A percentile compares a stretch with the other conserved stretches of the same genome.
Conservation (phyloP, 2,329 filamentous ascomycete genomes). For the Penicillium sp. region DNA sequence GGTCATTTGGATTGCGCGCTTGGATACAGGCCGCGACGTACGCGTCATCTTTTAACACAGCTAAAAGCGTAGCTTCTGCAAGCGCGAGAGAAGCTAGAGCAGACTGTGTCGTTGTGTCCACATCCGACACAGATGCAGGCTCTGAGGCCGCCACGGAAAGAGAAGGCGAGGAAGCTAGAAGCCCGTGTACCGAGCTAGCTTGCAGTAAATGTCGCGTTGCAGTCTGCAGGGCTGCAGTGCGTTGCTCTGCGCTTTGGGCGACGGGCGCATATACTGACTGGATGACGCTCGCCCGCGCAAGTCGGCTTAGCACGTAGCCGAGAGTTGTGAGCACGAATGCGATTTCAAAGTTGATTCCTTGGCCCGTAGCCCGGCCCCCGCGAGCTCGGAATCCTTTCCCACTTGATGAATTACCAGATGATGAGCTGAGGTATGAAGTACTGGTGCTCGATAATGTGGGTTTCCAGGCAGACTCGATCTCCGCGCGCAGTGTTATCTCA, state of each 20-base stretch:
- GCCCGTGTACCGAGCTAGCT: constrained; percentile 75
- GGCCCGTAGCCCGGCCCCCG: constrained; percentile 67
- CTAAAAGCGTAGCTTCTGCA: constrained; percentile 85
- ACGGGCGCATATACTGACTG: constrained; percentile 66
- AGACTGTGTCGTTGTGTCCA: constrained; percentile 44
- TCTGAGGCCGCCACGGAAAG: constrained; percentile 30
- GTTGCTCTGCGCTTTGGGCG: constrained; percentile 65
- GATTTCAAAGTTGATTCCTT: constrained; percentile 78
- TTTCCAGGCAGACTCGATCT: constrained; percentile 76
- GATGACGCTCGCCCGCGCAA: constrained; percentile 71
- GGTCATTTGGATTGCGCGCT: constrained; percentile 76
- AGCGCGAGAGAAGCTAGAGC: constrained; percentile 61
- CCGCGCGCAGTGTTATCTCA: constrained; percentile 65
- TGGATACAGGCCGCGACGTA: constrained; percentile 83
- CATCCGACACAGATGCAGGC: constrained; percentile 42
- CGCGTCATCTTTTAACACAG: constrained; percentile 90
- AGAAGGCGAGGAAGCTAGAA: constrained; percentile 60
- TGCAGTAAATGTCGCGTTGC: constrained; percentile 78
- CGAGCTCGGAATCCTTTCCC: constrained; percentile 44
- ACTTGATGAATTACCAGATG: background rate
- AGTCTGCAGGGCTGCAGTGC: constrained; percentile 67
- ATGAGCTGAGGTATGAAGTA: constrained; percentile 1
- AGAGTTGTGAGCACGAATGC: constrained; percentile 76
- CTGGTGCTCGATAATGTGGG: constrained; percentile 68
- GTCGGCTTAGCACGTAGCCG: constrained; percentile 70